Conservation (phyloP, 139 green algal genomes). For the Chlamydomonas eustigma region DNA sequence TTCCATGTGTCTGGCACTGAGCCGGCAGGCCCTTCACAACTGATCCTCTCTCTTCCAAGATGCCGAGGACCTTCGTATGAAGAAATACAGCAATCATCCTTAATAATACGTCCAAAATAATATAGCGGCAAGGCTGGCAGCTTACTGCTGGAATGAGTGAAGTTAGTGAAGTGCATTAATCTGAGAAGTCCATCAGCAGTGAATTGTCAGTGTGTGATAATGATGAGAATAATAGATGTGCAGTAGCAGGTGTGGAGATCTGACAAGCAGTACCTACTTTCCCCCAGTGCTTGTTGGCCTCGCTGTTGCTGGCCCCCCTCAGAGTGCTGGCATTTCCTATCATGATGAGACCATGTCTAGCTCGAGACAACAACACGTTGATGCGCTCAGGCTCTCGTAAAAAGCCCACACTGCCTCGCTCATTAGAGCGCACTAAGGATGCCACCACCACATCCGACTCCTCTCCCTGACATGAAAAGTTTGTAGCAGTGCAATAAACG, state of each 20-base stretch:
- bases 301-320: constrained; percentile 21
- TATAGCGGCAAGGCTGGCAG: no score
- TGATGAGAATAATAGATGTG: no score
- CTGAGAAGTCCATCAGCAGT: no score
- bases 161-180: no score
- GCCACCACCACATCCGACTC: constrained; percentile 66
- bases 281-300: constrained; percentile 25
- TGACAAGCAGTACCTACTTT: constrained; percentile 2
- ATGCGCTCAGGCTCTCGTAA: constrained; percentile 62
- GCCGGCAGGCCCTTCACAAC: constrained; percentile 39
- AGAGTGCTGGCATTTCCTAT: constrained; percentile 60
- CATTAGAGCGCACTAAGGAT: constrained; percentile 70
- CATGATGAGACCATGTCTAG: constrained; percentile 67
- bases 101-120: no score
- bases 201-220: no score
- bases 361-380: constrained; percentile 78
- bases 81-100: no score
- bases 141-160: no score
- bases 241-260: not conserved
- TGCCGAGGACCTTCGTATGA: constrained; percentile 19
- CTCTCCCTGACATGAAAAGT: constrained; percentile 67
- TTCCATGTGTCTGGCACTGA: constrained; percentile 49
- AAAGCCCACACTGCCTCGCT: constrained; percentile 62
- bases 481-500: no score
- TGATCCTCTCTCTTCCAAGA: constrained; percentile 15